Percentiles rank a stretch among this genome's conserved stretches.
phyloP scores from a whole-genome alignment of 352 stramenopile genomes.

The Phytophthora pistaciae region DNA sequence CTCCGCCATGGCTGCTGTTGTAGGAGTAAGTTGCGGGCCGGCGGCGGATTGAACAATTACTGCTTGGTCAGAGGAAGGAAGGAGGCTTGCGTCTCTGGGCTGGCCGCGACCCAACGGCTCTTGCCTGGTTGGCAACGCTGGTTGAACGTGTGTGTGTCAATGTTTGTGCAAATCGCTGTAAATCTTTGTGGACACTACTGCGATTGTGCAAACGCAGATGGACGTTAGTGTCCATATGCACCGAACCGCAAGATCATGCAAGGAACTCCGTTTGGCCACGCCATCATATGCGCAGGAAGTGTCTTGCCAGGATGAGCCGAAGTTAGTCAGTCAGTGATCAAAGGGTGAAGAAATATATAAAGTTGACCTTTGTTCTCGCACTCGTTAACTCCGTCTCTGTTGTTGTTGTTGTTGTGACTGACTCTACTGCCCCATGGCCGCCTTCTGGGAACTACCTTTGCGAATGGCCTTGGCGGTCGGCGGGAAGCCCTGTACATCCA shows the following conservation, averaged over 20 bases:
- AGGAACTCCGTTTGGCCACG: not conserved
- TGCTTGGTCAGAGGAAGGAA: not conserved
- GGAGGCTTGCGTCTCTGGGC: not conserved
- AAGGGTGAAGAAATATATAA: slow-evolving; percentile 23
- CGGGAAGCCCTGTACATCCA: slow-evolving; percentile 42
- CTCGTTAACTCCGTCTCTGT: slow-evolving; percentile 15
- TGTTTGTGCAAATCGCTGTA: slow-evolving; percentile 19
- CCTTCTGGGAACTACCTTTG: slow-evolving; percentile 44
- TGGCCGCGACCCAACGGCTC: not conserved
- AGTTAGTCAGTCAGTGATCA: no score
- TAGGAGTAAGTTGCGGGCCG: not conserved
- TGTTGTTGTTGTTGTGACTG: slow-evolving; percentile 7
- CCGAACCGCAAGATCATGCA: not conserved
- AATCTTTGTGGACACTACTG: slow-evolving; percentile 4
- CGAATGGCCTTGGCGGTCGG: slow-evolving; percentile 40
- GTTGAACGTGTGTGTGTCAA: slow-evolving; percentile 19
- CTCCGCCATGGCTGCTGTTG: slow-evolving; percentile 4
- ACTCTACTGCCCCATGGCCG: slow-evolving; percentile 32
- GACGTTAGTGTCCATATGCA: slow-evolving; percentile 3
- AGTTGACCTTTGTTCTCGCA: slow-evolving; percentile 22
- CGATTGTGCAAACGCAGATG: slow-evolving; percentile 22
- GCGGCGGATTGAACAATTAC: slow-evolving; percentile 25
- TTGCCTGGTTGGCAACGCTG: not conserved
- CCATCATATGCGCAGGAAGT: not conserved
- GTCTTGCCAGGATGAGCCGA: no score